Evolutionary conservation across 1,284 basidiomycete genomes (phyloP).

Genomic region (Trichosporon faecale): DNA sequence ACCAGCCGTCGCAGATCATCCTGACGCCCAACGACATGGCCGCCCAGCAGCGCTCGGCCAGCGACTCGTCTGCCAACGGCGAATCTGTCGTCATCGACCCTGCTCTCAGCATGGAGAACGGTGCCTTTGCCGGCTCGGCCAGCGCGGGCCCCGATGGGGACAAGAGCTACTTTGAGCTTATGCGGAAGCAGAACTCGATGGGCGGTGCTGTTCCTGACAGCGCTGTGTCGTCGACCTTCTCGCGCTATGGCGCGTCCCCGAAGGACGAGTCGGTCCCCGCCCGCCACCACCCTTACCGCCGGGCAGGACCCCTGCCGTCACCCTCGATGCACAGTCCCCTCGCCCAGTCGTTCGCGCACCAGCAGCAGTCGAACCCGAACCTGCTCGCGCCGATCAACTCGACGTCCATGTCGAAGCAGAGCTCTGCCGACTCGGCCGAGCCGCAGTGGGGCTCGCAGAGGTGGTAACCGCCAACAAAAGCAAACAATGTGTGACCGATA

Average conservation of each 20-base stretch:
- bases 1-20: slow-evolving; percentile 39
- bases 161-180: slow-evolving; percentile 24
- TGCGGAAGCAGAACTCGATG: slow-evolving; percentile 18
- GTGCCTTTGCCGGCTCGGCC: not conserved
- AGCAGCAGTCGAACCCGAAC: slow-evolving; percentile 4
- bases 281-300: slow-evolving; percentile 38
- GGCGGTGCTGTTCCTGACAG: slow-evolving; percentile 21
- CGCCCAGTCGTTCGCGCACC: slow-evolving; percentile 5
- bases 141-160: slow-evolving; percentile 13
- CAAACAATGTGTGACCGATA: not conserved
- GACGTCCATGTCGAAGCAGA: slow-evolving; percentile 5
- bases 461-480: not conserved
- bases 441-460: slow-evolving; percentile 2
- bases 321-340: slow-evolving; percentile 20
- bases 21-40: slow-evolving; percentile 43
- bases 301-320: slow-evolving; percentile 26
- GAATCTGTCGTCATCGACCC: slow-evolving; percentile 32
- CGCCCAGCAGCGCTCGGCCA: slow-evolving; percentile 22
- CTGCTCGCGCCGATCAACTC: slow-evolving; percentile 11
- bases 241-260: slow-evolving; percentile 30
- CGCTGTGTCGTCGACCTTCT: slow-evolving; percentile 32
- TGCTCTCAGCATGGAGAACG: slow-evolving; percentile 12
- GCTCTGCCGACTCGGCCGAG: not conserved
- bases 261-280: slow-evolving; percentile 19
- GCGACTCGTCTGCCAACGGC: slow-evolving; percentile 10